phyloP scores from a whole-genome alignment of 495 filamentous ascomycete species.

The Cladorrhinum samala region DNA sequence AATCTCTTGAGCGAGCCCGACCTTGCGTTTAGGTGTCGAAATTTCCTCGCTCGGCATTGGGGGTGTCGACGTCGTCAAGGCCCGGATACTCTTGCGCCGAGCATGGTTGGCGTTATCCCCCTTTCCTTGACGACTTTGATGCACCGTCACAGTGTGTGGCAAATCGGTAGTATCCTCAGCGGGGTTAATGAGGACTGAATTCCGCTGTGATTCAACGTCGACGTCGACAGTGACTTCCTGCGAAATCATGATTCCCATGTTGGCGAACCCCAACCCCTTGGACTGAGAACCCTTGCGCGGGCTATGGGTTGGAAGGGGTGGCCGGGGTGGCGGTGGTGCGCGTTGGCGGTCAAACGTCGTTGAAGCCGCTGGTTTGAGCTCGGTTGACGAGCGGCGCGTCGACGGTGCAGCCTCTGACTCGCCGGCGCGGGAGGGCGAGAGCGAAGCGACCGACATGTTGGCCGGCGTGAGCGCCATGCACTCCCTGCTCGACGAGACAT shows the following conservation, averaged over 20 bases:
- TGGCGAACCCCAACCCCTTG: not conserved
- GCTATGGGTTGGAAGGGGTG: not conserved
- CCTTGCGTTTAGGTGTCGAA: not conserved
- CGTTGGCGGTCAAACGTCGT: not conserved
- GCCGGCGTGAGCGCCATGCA: conserved; percentile 10
- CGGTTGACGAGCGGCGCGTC: not conserved
- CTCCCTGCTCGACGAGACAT: conserved; percentile 13
- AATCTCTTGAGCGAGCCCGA: not conserved
- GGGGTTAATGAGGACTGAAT: not conserved
- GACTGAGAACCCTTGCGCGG: not conserved
- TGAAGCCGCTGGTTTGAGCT: not conserved
- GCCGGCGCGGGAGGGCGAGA: conserved; percentile 7
- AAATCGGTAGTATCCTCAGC: not conserved
- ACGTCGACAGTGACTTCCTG: conserved; percentile 50
- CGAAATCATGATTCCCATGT: conserved; percentile 45
- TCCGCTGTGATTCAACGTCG: conserved; percentile 7
- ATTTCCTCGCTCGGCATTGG: not conserved
- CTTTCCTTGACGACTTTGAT: not conserved
- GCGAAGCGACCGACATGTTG: conserved; percentile 11
- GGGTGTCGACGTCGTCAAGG: not conserved
- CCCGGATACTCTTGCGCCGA: not conserved
- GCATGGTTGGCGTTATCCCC: not conserved
- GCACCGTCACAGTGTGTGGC: not conserved
- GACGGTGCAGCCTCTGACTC: not conserved
- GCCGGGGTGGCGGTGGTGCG: not conserved